These are phyloP conservation scores for Sugiyamaella americana DNA, from an alignment of 805 yeast species.

Conservation along the genomic window DNA sequence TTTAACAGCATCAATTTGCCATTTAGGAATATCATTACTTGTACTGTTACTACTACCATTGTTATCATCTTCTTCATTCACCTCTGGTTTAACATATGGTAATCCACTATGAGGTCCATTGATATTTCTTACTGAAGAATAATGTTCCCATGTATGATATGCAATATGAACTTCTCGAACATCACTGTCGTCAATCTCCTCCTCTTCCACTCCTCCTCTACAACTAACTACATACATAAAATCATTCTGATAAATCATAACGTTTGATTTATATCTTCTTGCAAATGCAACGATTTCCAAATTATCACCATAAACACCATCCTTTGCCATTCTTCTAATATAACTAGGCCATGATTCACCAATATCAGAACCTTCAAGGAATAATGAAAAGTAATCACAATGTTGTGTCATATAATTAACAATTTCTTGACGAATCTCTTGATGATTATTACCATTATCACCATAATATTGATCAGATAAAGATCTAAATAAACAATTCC, in stretches of 20 bases:
- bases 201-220: slow-evolving; percentile 6
- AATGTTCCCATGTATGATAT: slow-evolving; percentile 41
- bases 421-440: slow-evolving; percentile 28
- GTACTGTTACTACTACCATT: not conserved
- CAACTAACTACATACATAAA: slow-evolving; percentile 32
- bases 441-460: slow-evolving; percentile 27
- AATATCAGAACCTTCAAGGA: slow-evolving; percentile 29
- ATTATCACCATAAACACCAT: slow-evolving; percentile 39
- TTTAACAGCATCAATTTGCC: slow-evolving; percentile 29
- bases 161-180: slow-evolving; percentile 31
- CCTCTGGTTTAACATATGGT: slow-evolving; percentile 16
- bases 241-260: slow-evolving; percentile 36
- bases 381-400: slow-evolving; percentile 28
- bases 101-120: slow-evolving; percentile 35
- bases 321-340: slow-evolving; percentile 31
- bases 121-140: slow-evolving; percentile 36
- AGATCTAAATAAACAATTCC: slow-evolving; percentile 39
- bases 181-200: slow-evolving; percentile 1
- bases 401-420: slow-evolving; percentile 31
- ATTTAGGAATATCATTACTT: slow-evolving; percentile 5
- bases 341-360: slow-evolving; percentile 32
- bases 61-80: not conserved
- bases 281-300: slow-evolving; percentile 39
- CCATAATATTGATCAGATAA: slow-evolving; percentile 37
- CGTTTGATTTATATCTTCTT: slow-evolving; percentile 26